Percentiles rank a stretch among this genome's conserved stretches.
Evolutionary conservation across 768 basidiomycete genomes (phyloP).

Genomic region (Hygrophoropsis aurantiaca): DNA sequence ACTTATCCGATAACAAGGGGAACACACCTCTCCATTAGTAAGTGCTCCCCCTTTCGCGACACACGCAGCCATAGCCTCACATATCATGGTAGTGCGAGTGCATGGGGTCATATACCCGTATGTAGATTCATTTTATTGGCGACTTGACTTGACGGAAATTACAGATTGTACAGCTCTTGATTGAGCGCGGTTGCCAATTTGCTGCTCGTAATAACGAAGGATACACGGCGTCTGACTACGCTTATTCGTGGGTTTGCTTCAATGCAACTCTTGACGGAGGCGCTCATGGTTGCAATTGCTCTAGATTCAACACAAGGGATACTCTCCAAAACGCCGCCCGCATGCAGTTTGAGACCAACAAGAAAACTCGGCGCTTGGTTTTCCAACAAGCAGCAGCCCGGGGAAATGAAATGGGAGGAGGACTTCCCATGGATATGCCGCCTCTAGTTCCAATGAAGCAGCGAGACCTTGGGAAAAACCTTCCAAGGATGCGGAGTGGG

Average conservation of each 20-base stretch:
- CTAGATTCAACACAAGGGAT: constrained; percentile 71
- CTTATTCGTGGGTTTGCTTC: constrained; percentile 51
- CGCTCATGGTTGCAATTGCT: constrained; percentile 2
- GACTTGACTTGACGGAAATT: constrained; percentile 11
- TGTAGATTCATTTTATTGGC: constrained; percentile 23
- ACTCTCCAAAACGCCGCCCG: constrained; percentile 82
- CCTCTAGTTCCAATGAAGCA: constrained; percentile 48
- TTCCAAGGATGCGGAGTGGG: constrained; percentile 71
- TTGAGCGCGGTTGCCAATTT: constrained; percentile 87
- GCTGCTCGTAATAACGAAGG: constrained; percentile 85
- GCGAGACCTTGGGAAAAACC: constrained; percentile 37
- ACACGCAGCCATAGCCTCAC: constrained; percentile 4
- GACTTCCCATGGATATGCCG: constrained; percentile 40
- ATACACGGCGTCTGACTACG: constrained; percentile 90
- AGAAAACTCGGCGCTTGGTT: constrained; percentile 67
- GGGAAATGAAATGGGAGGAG: constrained; percentile 59
- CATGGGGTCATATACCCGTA: constrained; percentile 84
- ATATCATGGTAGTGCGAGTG: constrained; percentile 62
- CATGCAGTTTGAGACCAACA: constrained; percentile 75
- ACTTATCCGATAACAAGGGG: constrained; percentile 87
- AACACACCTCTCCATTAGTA: constrained; percentile 94
- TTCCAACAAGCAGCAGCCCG: constrained; percentile 72
- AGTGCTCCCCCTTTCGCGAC: constrained; percentile 28
- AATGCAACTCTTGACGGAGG: no score
- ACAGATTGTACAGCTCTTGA: constrained; percentile 80